These are phyloP conservation scores for Cordyceps tenuipes DNA, from an alignment of 2,329 filamentous ascomycete genomes.

Conservation along the genomic window DNA sequence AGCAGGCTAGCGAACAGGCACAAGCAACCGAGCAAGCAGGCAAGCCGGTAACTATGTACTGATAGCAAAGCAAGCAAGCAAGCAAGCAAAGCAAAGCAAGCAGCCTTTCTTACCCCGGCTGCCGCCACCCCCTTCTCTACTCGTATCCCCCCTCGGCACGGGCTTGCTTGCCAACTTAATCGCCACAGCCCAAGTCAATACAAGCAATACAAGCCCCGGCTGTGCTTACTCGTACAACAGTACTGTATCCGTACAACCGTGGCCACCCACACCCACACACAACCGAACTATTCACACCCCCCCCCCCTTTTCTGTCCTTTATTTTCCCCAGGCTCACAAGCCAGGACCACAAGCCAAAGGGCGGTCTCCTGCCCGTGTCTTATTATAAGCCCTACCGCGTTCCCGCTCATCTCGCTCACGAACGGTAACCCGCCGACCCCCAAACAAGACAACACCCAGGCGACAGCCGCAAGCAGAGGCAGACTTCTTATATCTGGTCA, in stretches of 20 bases:
- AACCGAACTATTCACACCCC: conserved; percentile 1
- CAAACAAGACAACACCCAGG: conserved; percentile 4
- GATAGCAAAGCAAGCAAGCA: not conserved
- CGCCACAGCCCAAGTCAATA: not conserved
- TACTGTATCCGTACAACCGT: not conserved
- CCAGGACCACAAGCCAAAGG: conserved; percentile 6
- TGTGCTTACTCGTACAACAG: not conserved
- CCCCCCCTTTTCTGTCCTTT: not conserved
- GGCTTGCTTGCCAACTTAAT: not conserved
- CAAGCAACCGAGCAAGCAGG: too few relatives aligned
- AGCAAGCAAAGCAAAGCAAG: not conserved
- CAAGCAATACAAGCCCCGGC: not conserved
- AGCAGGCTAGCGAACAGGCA: too few relatives aligned
- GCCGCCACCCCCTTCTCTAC: not conserved
- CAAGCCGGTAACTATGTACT: not conserved
- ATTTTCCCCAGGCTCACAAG: not conserved
- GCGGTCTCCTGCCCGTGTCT: conserved; percentile 8
- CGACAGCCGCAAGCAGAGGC: not conserved
- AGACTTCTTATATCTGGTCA: not conserved
- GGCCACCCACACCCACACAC: not conserved
- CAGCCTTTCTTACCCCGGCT: not conserved
- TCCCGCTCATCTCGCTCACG: not conserved
- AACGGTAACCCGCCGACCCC: not conserved
- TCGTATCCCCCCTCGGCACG: not conserved
- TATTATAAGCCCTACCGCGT: conserved; percentile 10